phyloP scores from a whole-genome alignment of 2,329 filamentous ascomycete species.

The Fusarium abutilonis region DNA sequence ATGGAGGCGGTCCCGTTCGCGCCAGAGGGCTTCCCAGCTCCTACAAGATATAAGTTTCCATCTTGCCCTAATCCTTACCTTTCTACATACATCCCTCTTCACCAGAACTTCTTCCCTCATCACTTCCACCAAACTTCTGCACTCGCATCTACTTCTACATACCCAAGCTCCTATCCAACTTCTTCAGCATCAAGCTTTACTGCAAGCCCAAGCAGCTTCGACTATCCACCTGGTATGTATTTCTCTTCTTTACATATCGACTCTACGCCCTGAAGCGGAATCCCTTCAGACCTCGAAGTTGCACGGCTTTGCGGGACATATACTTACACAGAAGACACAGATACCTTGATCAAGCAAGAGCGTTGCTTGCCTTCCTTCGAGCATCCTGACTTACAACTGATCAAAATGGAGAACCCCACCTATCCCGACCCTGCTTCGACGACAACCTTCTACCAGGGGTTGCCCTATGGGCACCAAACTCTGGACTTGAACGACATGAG shows the following conservation, averaged over 20 bases:
- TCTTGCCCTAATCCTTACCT: neutral
- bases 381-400: no score
- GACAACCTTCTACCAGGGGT: no score
- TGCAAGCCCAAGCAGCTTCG: neutral
- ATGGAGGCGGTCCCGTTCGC: neutral
- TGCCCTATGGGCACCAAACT: no score
- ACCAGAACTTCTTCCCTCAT: slow-evolving; percentile 1
- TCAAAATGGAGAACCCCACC: neutral
- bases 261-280: no score
- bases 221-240: neutral
- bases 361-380: no score
- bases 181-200: neutral
- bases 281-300: no score
- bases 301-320: neutral
- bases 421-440: no score
- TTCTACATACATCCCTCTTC: neutral
- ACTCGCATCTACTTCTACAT: neutral
- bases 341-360: neutral
- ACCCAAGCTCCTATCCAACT: neutral
- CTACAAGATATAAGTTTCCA: slow-evolving; percentile 7
- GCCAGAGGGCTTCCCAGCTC: neutral
- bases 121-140: neutral
- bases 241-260: neutral
- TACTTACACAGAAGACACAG: neutral
- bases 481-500: no score